phyloP scores from a whole-genome alignment of 768 basidiomycete genomes.

The Pulveroboletus sp. region DNA sequence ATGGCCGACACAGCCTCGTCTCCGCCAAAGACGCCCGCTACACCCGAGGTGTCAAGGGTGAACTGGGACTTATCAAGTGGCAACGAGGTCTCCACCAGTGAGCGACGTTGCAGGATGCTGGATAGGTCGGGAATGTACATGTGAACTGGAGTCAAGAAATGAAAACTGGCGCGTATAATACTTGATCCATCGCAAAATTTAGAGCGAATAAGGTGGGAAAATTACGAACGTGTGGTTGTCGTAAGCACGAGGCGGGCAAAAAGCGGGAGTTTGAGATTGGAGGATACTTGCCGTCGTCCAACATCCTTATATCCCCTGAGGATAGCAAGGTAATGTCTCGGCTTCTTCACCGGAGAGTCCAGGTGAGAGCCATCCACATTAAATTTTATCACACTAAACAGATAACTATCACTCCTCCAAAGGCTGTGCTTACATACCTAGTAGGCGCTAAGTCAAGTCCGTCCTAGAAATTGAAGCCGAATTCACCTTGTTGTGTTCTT shows the following conservation, averaged over 20 bases:
- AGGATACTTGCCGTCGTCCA: neutral
- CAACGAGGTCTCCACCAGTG: constrained; percentile 9
- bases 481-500: too few species aligned
- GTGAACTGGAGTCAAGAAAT: constrained; percentile 3
- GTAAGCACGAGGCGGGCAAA: neutral
- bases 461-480: too few species aligned
- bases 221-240: neutral
- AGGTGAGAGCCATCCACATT: too few species aligned
- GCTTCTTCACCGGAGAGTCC: too few species aligned
- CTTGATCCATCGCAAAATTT: neutral
- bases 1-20: constrained; percentile 37
- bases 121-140: constrained; percentile 21
- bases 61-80: constrained; percentile 20
- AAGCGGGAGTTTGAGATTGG: neutral
- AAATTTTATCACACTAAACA: too few species aligned
- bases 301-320: neutral
- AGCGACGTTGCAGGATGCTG: constrained; percentile 13
- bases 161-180: neutral
- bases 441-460: too few species aligned
- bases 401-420: too few species aligned
- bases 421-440: too few species aligned
- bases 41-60: constrained; percentile 29
- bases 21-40: constrained; percentile 36
- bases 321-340: constrained; percentile 19
- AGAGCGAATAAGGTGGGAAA: neutral